These are phyloP conservation scores for Sporothrix globosa DNA, from an alignment of 2,329 filamentous ascomycete species.

Conservation along the genomic window DNA sequence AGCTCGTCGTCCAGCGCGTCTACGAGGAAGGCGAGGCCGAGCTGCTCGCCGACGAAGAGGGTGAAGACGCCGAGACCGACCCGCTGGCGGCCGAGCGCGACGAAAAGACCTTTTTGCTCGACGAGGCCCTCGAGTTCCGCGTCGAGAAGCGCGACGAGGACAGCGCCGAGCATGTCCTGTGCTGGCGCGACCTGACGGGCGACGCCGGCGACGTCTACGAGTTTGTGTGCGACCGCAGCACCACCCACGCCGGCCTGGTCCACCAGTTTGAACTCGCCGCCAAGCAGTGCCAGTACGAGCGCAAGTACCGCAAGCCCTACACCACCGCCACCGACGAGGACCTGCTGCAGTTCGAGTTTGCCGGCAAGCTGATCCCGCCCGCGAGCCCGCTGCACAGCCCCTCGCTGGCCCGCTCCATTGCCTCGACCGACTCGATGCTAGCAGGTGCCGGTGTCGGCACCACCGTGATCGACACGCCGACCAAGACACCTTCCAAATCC, in stretches of 20 bases:
- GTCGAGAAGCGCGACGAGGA: constrained; percentile 70
- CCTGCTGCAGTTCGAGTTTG: constrained; percentile 79
- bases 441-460: constrained; percentile 47
- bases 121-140: constrained; percentile 85
- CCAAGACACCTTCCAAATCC: constrained; percentile 36
- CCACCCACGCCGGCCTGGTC: constrained; percentile 63
- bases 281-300: constrained; percentile 94
- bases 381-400: constrained; percentile 66
- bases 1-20: constrained; percentile 91
- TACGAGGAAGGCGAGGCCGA: constrained; percentile 98
- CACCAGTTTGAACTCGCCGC: constrained; percentile 80
- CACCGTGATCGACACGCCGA: constrained; percentile 39
- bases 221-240: constrained; percentile 78
- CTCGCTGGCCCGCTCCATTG: constrained; percentile 56
- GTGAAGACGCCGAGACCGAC: constrained; percentile 76
- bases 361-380: constrained; percentile 65
- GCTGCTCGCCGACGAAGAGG: constrained; percentile 84
- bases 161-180: constrained; percentile 80
- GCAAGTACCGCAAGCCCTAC: constrained; percentile 82
- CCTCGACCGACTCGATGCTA: constrained; percentile 62
- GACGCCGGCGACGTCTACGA: constrained; percentile 96
- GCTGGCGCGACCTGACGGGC: constrained; percentile 93
- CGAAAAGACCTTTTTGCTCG: constrained; percentile 96
- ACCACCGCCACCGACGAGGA: constrained; percentile 81
- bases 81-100: constrained; percentile 80